Conservation (phyloP, 768 basidiomycete species). For the Pleurotus tuoliensis region DNA sequence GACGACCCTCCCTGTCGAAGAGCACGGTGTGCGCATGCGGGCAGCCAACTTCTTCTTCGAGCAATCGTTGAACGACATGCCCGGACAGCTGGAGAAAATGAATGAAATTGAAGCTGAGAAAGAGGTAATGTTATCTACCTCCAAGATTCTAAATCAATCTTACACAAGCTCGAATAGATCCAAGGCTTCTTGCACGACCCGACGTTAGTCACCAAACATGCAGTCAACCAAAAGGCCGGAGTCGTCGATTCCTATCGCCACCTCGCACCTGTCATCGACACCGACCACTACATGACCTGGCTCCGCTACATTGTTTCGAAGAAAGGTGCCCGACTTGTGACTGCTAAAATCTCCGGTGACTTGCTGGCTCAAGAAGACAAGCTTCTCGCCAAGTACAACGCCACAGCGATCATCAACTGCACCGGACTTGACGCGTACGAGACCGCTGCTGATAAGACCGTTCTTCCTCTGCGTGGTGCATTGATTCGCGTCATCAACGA, state of each 20-base stretch:
- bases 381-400: constrained; percentile 22
- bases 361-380: constrained; percentile 22
- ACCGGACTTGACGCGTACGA: constrained; percentile 28
- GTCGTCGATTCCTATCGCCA: constrained; percentile 31
- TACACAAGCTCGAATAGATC: constrained; percentile 15
- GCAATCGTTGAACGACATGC: constrained; percentile 18
- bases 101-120: constrained; percentile 15
- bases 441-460: constrained; percentile 28
- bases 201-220: constrained; percentile 19
- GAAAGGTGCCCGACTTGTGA: constrained; percentile 26
- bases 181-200: constrained; percentile 20
- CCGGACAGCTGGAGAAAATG: constrained; percentile 28
- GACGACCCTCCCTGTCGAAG: constrained; percentile 16
- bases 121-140: constrained; percentile 9
- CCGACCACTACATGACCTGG: constrained; percentile 32
- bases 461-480: constrained; percentile 34
- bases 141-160: no score
- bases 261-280: constrained; percentile 31
- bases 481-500: constrained; percentile 32
- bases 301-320: constrained; percentile 18
- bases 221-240: constrained; percentile 24
- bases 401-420: constrained; percentile 30
- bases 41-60: constrained; percentile 32
- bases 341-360: constrained; percentile 26
- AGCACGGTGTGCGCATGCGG: constrained; percentile 29